Evolutionary conservation across 208 protist species (phyloP).

Genomic region (Leishmania braziliensis): DNA sequence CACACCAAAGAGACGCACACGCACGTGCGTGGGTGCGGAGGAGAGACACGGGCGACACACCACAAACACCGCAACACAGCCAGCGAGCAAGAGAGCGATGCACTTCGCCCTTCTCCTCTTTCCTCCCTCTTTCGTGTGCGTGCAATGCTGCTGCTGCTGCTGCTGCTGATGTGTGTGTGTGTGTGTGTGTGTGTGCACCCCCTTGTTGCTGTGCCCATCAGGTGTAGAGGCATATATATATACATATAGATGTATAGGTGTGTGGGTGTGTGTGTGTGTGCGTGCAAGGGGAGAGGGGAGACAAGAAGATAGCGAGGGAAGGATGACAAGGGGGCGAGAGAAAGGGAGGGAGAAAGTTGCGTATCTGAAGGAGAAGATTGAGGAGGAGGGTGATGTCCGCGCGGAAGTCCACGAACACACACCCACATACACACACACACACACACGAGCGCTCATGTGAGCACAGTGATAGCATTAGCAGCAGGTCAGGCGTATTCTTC

Average conservation of each 20-base stretch:
- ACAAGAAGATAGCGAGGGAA: neutral
- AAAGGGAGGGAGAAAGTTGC: neutral
- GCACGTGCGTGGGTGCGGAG: too few species aligned
- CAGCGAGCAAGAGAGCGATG: neutral
- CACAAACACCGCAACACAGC: neutral
- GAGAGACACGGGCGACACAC: neutral
- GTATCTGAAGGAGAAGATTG: neutral
- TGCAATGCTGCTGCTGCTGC: too few species aligned
- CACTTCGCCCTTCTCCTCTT: neutral
- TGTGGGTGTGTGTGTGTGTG: neutral
- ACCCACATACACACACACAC: neutral
- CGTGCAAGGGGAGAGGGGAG: neutral
- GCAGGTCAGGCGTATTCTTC: neutral
- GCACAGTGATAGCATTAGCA: neutral
- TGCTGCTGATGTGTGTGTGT: neutral
- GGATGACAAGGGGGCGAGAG: neutral
- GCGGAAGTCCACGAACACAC: neutral
- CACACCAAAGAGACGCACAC: neutral
- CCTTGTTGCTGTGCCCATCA: neutral
- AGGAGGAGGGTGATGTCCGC: neutral
- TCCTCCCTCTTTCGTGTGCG: neutral
- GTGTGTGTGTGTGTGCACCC: neutral
- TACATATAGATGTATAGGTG: neutral
- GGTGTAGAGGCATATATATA: neutral
- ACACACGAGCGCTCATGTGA: neutral